phyloP scores from a whole-genome alignment of 164 flowering plant genomes.

The Akebia trifoliata region DNA sequence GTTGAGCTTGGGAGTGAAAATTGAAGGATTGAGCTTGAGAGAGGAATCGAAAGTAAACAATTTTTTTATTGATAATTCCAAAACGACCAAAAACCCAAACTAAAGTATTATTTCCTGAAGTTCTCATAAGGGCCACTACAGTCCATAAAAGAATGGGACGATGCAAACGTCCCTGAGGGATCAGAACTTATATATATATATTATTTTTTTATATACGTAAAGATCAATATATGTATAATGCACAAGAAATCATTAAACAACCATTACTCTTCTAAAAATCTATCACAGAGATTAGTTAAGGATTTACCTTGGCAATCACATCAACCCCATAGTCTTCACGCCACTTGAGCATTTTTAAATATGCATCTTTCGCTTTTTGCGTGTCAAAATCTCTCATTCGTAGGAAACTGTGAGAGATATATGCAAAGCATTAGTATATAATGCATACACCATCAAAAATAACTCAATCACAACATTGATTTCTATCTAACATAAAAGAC shows the following conservation, averaged over 20 bases:
- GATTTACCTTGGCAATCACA: constrained; percentile 42
- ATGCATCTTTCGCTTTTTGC: constrained; percentile 46
- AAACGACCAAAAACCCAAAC: no score
- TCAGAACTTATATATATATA: no score
- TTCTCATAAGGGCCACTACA: no score
- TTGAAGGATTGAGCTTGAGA: no score
- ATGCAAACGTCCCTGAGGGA: no score
- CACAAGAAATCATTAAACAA: not conserved
- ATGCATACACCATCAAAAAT: not conserved
- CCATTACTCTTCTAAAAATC: not conserved
- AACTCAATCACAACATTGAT: not conserved
- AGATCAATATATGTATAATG: not conserved
- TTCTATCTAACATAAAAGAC: not conserved
- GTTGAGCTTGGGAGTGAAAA: no score
- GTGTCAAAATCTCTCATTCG: constrained; percentile 53
- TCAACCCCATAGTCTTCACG: constrained; percentile 47
- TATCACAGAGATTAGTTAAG: not conserved
- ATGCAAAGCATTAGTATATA: not conserved
- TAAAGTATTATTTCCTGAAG: no score
- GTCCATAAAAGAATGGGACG: no score
- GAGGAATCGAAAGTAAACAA: no score
- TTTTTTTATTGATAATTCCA: no score
- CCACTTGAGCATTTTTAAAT: constrained; percentile 59
- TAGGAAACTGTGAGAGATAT: constrained; percentile 40
- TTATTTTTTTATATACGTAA: no score